These are phyloP conservation scores for Alternaria infectoria DNA, from an alignment of 2,329 filamentous ascomycete genomes.

Conservation along the genomic window DNA sequence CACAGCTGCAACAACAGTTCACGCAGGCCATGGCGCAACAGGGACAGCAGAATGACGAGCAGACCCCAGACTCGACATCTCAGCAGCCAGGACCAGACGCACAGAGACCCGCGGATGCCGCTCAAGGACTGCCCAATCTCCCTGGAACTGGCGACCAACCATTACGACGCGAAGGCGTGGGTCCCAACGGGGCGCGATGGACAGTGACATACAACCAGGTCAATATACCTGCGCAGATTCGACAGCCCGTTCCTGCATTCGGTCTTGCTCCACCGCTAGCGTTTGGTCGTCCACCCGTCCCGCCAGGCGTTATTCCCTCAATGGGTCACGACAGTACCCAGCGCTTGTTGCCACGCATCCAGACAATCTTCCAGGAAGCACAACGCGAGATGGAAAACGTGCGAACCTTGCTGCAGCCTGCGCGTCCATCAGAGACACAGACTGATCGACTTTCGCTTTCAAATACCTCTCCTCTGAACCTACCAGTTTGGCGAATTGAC, in stretches of 20 bases:
- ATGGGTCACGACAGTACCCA: slow-evolving; percentile 17
- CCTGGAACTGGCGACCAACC: slow-evolving; percentile 47
- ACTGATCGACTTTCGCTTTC: background rate
- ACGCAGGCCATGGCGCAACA: slow-evolving; percentile 32
- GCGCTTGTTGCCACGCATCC: slow-evolving; percentile 28
- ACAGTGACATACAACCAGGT: slow-evolving; percentile 60
- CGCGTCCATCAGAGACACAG: slow-evolving; percentile 2
- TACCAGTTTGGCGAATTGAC: slow-evolving; percentile 39
- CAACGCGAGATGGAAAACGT: slow-evolving; percentile 43
- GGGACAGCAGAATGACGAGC: slow-evolving; percentile 11
- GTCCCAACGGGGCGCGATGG: slow-evolving; percentile 61
- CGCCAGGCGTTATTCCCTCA: slow-evolving; percentile 16
- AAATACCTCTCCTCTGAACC: background rate
- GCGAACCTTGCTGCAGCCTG: slow-evolving; percentile 26
- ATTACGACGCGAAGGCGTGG: slow-evolving; percentile 57
- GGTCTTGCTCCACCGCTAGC: slow-evolving; percentile 29
- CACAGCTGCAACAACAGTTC: slow-evolving; percentile 31
- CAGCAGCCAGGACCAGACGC: slow-evolving; percentile 9
- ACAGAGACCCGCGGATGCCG: slow-evolving; percentile 11
- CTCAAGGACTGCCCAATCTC: slow-evolving; percentile 16
- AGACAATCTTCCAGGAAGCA: slow-evolving; percentile 31
- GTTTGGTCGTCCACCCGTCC: slow-evolving; percentile 26
- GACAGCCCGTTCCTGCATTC: slow-evolving; percentile 21
- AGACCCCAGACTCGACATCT: slow-evolving; percentile 1
- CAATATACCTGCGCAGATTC: slow-evolving; percentile 30